phyloP scores from a whole-genome alignment of 768 basidiomycete genomes.

The Kwoniella heveanensis region DNA sequence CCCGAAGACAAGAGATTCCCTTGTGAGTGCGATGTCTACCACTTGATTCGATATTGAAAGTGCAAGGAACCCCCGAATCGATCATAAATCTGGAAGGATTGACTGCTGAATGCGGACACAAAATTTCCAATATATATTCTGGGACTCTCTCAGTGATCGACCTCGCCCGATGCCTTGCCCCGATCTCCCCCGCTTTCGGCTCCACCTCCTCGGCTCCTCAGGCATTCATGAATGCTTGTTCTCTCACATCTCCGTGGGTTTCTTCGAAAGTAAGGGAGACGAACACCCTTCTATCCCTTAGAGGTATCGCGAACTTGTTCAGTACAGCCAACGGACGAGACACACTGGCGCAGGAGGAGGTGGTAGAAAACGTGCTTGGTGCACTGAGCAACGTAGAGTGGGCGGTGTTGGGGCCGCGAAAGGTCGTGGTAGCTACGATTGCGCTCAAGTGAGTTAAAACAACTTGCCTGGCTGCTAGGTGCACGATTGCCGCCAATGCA shows the following conservation, averaged over 20 bases:
- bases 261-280: constrained; percentile 75
- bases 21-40: constrained; percentile 29
- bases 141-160: constrained; percentile 69
- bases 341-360: constrained; percentile 24
- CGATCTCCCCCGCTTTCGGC: constrained; percentile 63
- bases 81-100: too few relatives aligned
- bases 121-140: too few relatives aligned
- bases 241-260: constrained; percentile 66
- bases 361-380: constrained; percentile 52
- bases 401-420: constrained; percentile 68
- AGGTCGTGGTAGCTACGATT: constrained; percentile 76
- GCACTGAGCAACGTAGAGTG: constrained; percentile 62
- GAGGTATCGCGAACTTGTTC: constrained; percentile 78
- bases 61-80: too few relatives aligned
- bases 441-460: constrained; percentile 90
- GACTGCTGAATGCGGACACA: too few relatives aligned
- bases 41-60: too few relatives aligned
- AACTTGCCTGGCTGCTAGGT: too few relatives aligned
- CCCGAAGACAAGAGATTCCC: constrained; percentile 53
- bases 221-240: constrained; percentile 68
- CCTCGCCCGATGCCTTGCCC: constrained; percentile 73
- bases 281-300: constrained; percentile 76
- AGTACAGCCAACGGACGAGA: constrained; percentile 56
- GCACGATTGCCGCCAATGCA: too few relatives aligned
- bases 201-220: constrained; percentile 62